Base-by-base conservation (phyloP, 1,139 yeast species). In the Saccharomycopsis hybrid region DNA sequence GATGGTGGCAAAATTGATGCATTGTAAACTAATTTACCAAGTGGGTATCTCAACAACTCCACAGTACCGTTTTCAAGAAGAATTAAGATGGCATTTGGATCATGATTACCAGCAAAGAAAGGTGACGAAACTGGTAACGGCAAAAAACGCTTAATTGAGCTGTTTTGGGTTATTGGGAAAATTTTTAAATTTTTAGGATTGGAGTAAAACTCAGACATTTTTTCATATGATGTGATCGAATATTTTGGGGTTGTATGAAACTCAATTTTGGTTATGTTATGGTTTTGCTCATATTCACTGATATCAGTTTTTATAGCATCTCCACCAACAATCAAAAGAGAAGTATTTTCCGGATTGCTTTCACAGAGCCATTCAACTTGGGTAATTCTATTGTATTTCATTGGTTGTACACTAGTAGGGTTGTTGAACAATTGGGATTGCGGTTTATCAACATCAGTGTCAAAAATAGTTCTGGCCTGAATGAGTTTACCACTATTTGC, bases 231-330 rank as follows among this genome's bases (percentile, higher is more conserved):
- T 0, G 96, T 84, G 52, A 89, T 68, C 1, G 90, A 75, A 56
- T 87, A 86, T 50, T 80, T 77, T 36, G 95, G 85, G 8, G 96
- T 87, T 29, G 74, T 72, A 1, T 97, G 97, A 59, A 87, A 85
- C 57, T 88, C 88, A 54, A 90, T 68, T 51, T 83, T 70, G 4
- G 81, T 76, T 7, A 90, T 60, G 32, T 79, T 77, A 25, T 38
- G 28, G 18, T 43, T 30, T n/a, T 30, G 36, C 28, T 46, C 44
- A 25, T n/a, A 8, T n/a, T 30, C 40, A 56, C 78, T 80, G 5
- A 72, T 70, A 5, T 62, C 62, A 27, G 56, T 49, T 1, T 68
- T 66, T 31, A 65, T 65, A 1, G 73, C 58, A 57, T 78, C 82
- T 25, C 89, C 92, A 9, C 95, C 95, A 27, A 82, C 76, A 3